Base-by-base conservation (phyloP, 2,329 filamentous ascomycete genomes). In the Fusarium pseudonygamai region DNA sequence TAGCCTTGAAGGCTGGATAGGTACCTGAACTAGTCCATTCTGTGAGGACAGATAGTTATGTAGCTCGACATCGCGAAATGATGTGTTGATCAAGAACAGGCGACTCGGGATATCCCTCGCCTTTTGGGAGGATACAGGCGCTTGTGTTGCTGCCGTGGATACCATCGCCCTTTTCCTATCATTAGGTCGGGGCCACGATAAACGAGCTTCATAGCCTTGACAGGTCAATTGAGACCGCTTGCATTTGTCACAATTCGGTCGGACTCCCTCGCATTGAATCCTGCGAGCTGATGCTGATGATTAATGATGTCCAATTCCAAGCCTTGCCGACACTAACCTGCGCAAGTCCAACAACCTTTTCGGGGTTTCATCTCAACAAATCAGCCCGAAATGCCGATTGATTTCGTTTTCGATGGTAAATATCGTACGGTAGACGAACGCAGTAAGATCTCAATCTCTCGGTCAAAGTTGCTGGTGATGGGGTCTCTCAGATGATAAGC, bases 341-440 rank as follows among this genome's bases (percentile, higher is more conserved):
- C 26, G 14, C 74, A 75, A 20, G 73, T 75, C 74, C 71, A 75
- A 16, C 74, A 76, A n/a, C 61, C 58, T 39, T 66, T 69, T 34
- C 64, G 47, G n/a, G 66, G 18, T 42, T 68, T 74, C 61, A 69
- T 67, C 2, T 42, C 30, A 18, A 10, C 16, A 11, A 18, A 6
- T 14, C 5, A 12, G 4, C 16, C n/a, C 47, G 37, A 43, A 28
- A 16, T 1, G 7, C 58, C 28, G 30, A 28, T 20, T 18, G 6
- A 16, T 16, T n/a, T 28, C 8, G 20, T 5, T n/a, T n/a, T 6
- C 10, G 7, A 15, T 12, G n/a, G n/a, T 6, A 26, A 22, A 18
- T 5, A 24, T 20, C 32, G 34, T 11, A 12, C 12, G 6, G n/a
- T 36, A 16, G 26, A 30, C 39, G 37, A 7, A 32, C 14, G 42